Evolutionary conservation across 768 basidiomycete genomes (phyloP).

Genomic region (Leccinellum albellum): DNA sequence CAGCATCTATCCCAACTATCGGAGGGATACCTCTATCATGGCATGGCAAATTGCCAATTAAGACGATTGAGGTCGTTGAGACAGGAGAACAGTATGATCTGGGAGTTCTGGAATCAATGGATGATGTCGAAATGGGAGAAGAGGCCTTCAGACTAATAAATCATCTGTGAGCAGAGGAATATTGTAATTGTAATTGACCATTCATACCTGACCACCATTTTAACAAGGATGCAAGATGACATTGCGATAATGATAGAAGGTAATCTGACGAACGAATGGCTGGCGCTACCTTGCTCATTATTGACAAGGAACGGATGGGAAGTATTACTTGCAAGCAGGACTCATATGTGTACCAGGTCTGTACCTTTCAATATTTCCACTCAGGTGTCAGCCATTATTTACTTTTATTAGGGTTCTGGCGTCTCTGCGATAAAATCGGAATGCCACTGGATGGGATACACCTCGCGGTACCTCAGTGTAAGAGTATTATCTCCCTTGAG

Average conservation of each 20-base stretch:
- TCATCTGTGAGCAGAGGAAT: slow-evolving; percentile 47
- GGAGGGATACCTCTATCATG: slow-evolving; percentile 33
- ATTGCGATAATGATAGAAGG: slow-evolving; percentile 62
- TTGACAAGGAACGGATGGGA: slow-evolving; percentile 56
- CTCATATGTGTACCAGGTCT: slow-evolving; percentile 64
- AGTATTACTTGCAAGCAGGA: slow-evolving; percentile 75
- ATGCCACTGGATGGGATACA: slow-evolving; percentile 72
- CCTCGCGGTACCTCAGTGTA: slow-evolving; percentile 62
- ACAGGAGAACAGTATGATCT: slow-evolving; percentile 51
- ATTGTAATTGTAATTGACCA: neutral
- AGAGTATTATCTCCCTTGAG: slow-evolving; percentile 18
- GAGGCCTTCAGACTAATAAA: slow-evolving; percentile 62
- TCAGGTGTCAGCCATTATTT: neutral
- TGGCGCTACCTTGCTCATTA: neutral
- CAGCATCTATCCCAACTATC: slow-evolving; percentile 14
- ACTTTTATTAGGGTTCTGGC: slow-evolving; percentile 59
- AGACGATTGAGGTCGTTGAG: slow-evolving; percentile 51
- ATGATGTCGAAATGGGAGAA: slow-evolving; percentile 33
- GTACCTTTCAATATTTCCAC: slow-evolving; percentile 13
- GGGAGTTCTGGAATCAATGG: slow-evolving; percentile 32
- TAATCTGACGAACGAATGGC: slow-evolving; percentile 6
- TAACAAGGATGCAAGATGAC: slow-evolving; percentile 51
- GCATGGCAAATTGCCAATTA: slow-evolving; percentile 46
- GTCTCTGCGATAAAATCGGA: slow-evolving; percentile 77
- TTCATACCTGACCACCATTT: neutral